Base-by-base conservation (phyloP, 306 rosid species). In the Cucurbita moschata region DNA sequence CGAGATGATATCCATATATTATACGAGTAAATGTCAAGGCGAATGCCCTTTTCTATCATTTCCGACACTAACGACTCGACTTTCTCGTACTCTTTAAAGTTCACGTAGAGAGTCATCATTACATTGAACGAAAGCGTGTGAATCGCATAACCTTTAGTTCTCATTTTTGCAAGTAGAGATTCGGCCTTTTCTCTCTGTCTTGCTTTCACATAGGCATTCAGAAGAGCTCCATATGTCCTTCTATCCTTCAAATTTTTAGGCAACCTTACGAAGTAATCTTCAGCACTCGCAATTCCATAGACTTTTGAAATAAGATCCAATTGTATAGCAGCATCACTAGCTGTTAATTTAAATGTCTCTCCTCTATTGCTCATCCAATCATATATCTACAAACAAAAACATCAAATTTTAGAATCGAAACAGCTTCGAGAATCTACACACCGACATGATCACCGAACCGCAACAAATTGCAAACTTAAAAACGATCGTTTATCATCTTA, bases 61-160 rank as follows among this genome's bases (percentile, higher is more conserved):
- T 95, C 99, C 58, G 96, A 89, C 77, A 88, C 80, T 79, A 88
- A 21, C 8, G 43, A 82, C 49, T 91, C 96, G 68, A 89, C 99
- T 80, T 89, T 86, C 73, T 82, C 92, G 79, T 83, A 89, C 65
- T 95, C 96, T 83, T 77, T 81, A 35, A 85, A 82, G 79, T 91
- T 91, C 97, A 86, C 87, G 80, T 91, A 95, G 64, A 95, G 88
- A 77, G 96, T 95, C 99, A 95, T 95, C 97, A 95, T 95, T 72
- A 89, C 94, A 81, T 95, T 95, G 81, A 75, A 91, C 57, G 99
- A 89, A 63, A 95, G 96, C 0, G 96, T 30, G 55, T 89, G 88
- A 46, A 66, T 44, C 12, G 92, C 88, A 78, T 83, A 84, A 30
- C 85, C 88, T 83, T 86, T 95, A 65, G 61, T 79, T 83, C 91